Evolutionary conservation across 345 rosid genomes (phyloP), one percentile per base, ranked within the genome.

Genomic region (Eucalyptus pumila): DNA sequence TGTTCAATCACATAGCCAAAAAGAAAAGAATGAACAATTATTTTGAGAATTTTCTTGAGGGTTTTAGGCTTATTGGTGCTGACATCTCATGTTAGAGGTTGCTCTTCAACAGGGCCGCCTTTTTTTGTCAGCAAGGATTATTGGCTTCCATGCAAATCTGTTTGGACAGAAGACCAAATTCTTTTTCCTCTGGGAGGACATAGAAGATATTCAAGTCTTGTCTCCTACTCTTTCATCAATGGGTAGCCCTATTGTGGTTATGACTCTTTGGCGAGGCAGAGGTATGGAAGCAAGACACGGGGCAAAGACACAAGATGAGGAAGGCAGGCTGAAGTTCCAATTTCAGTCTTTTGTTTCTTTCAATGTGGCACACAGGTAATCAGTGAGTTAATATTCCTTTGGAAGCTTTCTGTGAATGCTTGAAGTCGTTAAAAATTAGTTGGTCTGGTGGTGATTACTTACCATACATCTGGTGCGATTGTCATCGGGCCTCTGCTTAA

Each of bases 111-210:
- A 98, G 99, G 99, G 99, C 88, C 99, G 98, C 56, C 94, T 96
- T 86, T 98, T 97, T 92, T 94, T 98, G 45, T 98, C 99, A 30
- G 95, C 99, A 86, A 94, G 99, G 92, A 95, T 96, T 81, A 95
- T 98, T 92, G 99, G 99, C 87, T 98, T 96, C 92, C 93, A 95
- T 89, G 94, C 99, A 88, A 98, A 97, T 90, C 92, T 98, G 90
- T 98, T 98, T 91, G 97, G 99, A 60, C 98, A 91, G 88, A 96
- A 93, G 94, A 98, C 99, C 88, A 98, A 95, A 86, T 98, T 98
- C 90, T 98, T 96, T 92, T 96, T 98, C 92, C 96, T 98, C 85
- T 98, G 99, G 99, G 98, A 96, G 93, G 99, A 97, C 92, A 95
- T 96, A 45, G 99, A 96, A 88, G 98, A 95, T 44, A 95, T 98